phyloP scores from a whole-genome alignment of 305 asterid genomes.

The Nicotiana rustica region DNA sequence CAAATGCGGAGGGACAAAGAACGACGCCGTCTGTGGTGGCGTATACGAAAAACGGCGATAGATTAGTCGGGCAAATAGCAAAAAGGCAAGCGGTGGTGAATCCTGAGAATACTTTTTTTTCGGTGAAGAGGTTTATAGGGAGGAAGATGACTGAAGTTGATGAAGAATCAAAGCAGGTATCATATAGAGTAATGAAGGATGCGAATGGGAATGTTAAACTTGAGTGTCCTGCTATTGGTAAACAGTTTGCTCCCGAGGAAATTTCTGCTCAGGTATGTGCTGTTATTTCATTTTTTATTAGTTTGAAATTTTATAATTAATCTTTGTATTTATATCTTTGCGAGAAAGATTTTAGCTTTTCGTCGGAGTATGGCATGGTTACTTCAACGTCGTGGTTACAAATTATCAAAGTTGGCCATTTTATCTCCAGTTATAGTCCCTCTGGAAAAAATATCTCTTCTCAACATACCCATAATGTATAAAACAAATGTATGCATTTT shows the following conservation, averaged over 20 bases:
- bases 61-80: slow-evolving; percentile 80
- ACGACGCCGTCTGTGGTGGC: slow-evolving; percentile 88
- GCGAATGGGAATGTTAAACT: slow-evolving; percentile 75
- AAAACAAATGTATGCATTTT: no score
- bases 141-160: slow-evolving; percentile 89
- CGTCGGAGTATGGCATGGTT: no score
- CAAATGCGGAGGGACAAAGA: slow-evolving; percentile 77
- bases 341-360: no score
- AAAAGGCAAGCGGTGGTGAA: slow-evolving; percentile 85
- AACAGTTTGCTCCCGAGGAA: slow-evolving; percentile 75
- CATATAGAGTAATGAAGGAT: slow-evolving; percentile 66
- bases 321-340: no score
- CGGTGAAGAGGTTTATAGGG: slow-evolving; percentile 84
- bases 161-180: slow-evolving; percentile 80
- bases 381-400: no score
- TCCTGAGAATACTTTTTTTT: slow-evolving; percentile 74
- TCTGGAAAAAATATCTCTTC: no score
- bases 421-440: no score
- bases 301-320: no score
- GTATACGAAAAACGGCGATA: slow-evolving; percentile 68
- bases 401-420: no score
- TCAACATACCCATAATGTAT: no score
- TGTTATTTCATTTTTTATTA: no score
- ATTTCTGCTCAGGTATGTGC: slow-evolving; percentile 75
- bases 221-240: slow-evolving; percentile 80